These are phyloP conservation scores for Phytopythium litorale DNA, from an alignment of 352 stramenopile species.

Conservation along the genomic window DNA sequence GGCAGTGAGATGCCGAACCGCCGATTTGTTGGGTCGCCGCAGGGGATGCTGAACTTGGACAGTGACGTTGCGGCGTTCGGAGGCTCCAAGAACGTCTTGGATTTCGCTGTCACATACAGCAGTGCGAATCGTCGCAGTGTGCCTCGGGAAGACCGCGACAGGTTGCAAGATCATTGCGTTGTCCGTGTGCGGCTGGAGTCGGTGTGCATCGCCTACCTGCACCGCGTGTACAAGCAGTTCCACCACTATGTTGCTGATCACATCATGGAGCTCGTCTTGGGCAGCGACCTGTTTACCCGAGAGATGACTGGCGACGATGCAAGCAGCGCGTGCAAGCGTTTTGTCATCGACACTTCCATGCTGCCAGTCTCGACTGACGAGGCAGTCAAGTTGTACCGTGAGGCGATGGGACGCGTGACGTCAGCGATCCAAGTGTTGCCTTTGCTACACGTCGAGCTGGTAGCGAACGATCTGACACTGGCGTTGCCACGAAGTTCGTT, in stretches of 20 bases:
- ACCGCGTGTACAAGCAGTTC: conserved; percentile 87
- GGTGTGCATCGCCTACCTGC: conserved; percentile 76
- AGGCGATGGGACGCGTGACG: conserved; percentile 14
- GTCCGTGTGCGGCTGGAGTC: conserved; percentile 69
- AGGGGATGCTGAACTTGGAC: conserved; percentile 33
- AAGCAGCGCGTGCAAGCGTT: conserved; percentile 24
- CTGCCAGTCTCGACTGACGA: conserved; percentile 37
- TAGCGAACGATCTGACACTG: conserved; percentile 81
- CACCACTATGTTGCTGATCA: conserved; percentile 73
- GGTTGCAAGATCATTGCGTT: conserved; percentile 13
- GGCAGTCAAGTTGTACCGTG: conserved; percentile 30
- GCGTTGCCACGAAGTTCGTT: conserved; percentile 77
- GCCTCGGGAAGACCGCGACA: neutral
- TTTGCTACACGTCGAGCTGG: conserved; percentile 50
- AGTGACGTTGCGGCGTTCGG: conserved; percentile 39
- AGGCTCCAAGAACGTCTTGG: conserved; percentile 61
- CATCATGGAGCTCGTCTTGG: conserved; percentile 19
- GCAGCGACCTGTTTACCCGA: conserved; percentile 23
- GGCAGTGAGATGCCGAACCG: conserved; percentile 51
- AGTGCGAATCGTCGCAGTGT: conserved; percentile 4
- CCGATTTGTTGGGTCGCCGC: conserved; percentile 64
- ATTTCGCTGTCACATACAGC: conserved; percentile 44
- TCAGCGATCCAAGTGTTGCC: conserved; percentile 10
- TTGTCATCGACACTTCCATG: conserved; percentile 26
- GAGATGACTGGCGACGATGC: conserved; percentile 27